These are phyloP conservation scores for Chrysanthemum makinoi DNA, from an alignment of 129 eudicot genomes.

Conservation along the genomic window DNA sequence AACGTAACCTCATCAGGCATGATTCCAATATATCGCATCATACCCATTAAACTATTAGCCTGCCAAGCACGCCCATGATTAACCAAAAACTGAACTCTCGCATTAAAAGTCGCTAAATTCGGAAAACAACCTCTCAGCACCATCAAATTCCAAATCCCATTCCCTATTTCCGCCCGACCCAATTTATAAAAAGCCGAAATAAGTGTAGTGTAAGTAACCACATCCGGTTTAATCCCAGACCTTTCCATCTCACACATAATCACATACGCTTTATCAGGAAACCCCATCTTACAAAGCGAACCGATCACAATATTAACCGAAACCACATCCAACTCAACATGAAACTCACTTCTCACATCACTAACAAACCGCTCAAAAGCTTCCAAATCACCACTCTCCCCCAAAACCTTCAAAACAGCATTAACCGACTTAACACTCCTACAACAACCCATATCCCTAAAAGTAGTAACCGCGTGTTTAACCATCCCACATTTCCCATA, in stretches of 20 bases:
- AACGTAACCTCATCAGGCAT: conserved; percentile 72
- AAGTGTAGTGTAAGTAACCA: conserved; percentile 68
- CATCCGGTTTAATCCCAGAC: conserved; percentile 62
- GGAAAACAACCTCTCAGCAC: conserved; percentile 72
- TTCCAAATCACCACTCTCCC: conserved; percentile 41
- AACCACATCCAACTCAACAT: conserved; percentile 46
- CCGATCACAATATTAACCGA: conserved; percentile 71
- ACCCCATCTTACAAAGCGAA: conserved; percentile 66
- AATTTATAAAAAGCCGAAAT: conserved; percentile 64
- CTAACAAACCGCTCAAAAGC: conserved; percentile 51
- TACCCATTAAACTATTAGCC: conserved; percentile 67
- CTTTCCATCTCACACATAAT: conserved; percentile 68
- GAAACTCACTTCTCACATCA: conserved; percentile 38
- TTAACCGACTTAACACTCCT: conserved; percentile 69
- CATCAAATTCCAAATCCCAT: conserved; percentile 92
- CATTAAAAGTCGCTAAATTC: conserved; percentile 77
- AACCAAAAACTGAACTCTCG: conserved; percentile 81
- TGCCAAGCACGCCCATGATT: conserved; percentile 66
- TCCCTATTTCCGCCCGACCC: conserved; percentile 51
- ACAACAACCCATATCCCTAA: conserved; percentile 67
- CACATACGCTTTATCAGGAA: conserved; percentile 55
- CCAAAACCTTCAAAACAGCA: conserved; percentile 71
- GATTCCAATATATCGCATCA: conserved; percentile 55
- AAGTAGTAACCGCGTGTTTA: conserved; percentile 63
- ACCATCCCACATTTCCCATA: conserved; percentile 84